Conservation (phyloP, 805 yeast genomes). For the Cyberlindnera mycetangii region DNA sequence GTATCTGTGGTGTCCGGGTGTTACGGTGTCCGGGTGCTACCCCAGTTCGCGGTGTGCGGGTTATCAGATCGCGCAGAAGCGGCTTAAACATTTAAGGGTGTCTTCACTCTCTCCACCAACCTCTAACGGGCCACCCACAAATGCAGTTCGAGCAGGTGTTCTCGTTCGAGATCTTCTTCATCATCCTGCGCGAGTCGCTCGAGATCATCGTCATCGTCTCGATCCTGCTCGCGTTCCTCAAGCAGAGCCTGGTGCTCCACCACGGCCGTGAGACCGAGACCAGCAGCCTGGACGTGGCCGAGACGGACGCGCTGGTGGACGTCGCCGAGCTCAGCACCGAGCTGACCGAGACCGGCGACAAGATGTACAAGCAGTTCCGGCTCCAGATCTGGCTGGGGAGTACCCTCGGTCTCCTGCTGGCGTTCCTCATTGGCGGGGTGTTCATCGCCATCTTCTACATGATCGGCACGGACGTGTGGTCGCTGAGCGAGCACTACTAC, state of each 20-base stretch:
- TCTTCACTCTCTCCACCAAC: no score
- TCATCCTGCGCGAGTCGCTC: conserved; percentile 67
- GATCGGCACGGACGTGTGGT: conserved; percentile 84
- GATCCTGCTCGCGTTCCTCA: conserved; percentile 66
- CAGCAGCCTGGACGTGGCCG: conserved; percentile 8
- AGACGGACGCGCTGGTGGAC: conserved; percentile 3
- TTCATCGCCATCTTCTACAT: conserved; percentile 70
- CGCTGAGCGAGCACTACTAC: conserved; percentile 83
- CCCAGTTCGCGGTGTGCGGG: no score
- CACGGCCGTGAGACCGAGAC: conserved; percentile 27
- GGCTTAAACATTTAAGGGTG: no score
- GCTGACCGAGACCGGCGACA: conserved; percentile 27
- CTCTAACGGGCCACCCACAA: not conserved
- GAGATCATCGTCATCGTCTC: conserved; percentile 78
- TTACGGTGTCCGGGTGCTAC: not conserved
- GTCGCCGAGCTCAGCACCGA: not conserved
- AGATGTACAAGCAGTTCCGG: conserved; percentile 44
- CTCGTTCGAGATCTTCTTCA: conserved; percentile 72
- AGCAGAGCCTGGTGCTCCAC: conserved; percentile 48
- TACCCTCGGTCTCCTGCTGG: conserved; percentile 60
- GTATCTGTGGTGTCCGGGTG: not conserved
- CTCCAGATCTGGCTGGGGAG: conserved; percentile 86
- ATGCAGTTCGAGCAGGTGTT: conserved; percentile 45
- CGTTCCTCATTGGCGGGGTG: conserved; percentile 68
- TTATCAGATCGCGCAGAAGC: no score